Conservation (phyloP, 805 yeast genomes). For the Kluyveromyces siamensis region DNA sequence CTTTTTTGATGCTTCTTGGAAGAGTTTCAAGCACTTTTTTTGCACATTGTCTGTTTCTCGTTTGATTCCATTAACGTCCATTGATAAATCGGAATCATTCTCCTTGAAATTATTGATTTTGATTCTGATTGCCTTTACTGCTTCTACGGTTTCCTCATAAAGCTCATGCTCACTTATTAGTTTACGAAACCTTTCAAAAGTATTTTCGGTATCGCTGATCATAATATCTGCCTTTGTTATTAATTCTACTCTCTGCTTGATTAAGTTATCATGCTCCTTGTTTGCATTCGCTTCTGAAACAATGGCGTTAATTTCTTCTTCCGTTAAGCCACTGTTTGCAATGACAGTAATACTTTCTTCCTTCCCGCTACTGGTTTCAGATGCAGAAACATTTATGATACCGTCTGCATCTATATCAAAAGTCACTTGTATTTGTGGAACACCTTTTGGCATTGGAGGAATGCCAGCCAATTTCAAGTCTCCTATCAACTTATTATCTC, state of each 20-base stretch:
- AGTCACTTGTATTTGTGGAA: conserved; percentile 68
- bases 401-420: conserved; percentile 82
- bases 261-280: conserved; percentile 49
- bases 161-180: conserved; percentile 38
- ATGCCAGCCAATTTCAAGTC: conserved; percentile 64
- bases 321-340: conserved; percentile 62
- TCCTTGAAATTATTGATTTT: conserved; percentile 43
- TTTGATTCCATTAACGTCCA: conserved; percentile 48
- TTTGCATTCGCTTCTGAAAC: conserved; percentile 58
- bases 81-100: conserved; percentile 39
- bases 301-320: conserved; percentile 55
- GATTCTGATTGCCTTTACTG: conserved; percentile 38
- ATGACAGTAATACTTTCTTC: conserved; percentile 57
- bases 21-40: conserved; percentile 57
- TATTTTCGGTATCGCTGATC: conserved; percentile 78
- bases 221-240: conserved; percentile 69
- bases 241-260: conserved; percentile 55
- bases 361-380: conserved; percentile 69
- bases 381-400: conserved; percentile 70
- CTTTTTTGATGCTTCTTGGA: conserved; percentile 33
- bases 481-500: conserved; percentile 70
- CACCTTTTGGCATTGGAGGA: conserved; percentile 71
- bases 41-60: conserved; percentile 62
- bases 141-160: conserved; percentile 34
- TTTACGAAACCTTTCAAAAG: conserved; percentile 54